phyloP scores from a whole-genome alignment of 805 yeast species.

The Maudiozyma pseudohumilis region DNA sequence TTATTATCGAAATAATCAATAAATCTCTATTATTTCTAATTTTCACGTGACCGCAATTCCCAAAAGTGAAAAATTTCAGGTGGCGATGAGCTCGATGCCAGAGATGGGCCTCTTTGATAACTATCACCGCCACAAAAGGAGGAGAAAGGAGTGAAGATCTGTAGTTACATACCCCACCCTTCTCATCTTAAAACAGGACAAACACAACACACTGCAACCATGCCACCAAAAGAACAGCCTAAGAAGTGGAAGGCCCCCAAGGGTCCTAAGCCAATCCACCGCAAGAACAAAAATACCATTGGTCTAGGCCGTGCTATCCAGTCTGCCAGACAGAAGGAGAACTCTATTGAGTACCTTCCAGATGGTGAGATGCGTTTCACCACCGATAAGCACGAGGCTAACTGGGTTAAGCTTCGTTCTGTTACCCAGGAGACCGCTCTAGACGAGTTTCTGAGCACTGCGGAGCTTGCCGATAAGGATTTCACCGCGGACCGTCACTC shows the following conservation, averaged over 20 bases:
- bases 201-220: no score
- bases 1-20: no score
- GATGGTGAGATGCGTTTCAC: conserved; percentile 87
- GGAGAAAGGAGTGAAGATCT: background rate
- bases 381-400: conserved; percentile 72
- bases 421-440: conserved; percentile 90
- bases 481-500: conserved; percentile 84
- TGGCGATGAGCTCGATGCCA: no score
- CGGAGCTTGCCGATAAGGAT: conserved; percentile 92
- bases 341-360: conserved; percentile 60
- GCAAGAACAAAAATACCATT: conserved; percentile 70
- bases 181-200: background rate
- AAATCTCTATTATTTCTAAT: no score
- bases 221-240: conserved; percentile 38
- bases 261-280: conserved; percentile 85
- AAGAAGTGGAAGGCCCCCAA: conserved; percentile 83
- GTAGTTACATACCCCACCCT: background rate
- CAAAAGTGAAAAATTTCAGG: no score
- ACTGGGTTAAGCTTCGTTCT: conserved; percentile 84
- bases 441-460: conserved; percentile 91
- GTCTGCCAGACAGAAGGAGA: conserved; percentile 60
- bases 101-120: no score
- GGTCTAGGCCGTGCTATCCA: conserved; percentile 82
- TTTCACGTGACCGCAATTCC: no score
- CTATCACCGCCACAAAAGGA: no score